These are phyloP conservation scores for Fusarium torulosum DNA, from an alignment of 2,329 filamentous ascomycete genomes.

Conservation along the genomic window DNA sequence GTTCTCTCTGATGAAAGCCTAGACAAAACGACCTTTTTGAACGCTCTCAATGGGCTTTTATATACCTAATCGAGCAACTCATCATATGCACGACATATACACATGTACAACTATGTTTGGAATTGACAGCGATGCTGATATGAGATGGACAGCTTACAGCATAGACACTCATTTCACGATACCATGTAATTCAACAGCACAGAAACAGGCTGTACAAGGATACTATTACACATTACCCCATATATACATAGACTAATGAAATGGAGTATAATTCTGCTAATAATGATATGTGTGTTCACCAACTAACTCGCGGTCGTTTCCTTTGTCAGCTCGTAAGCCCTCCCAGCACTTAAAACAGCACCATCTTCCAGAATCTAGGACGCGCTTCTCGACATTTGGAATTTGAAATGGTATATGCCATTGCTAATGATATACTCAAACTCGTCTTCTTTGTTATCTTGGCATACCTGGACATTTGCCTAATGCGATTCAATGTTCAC, in stretches of 20 bases:
- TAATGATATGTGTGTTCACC: not conserved
- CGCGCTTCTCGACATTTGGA: not conserved
- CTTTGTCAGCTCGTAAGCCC: not conserved
- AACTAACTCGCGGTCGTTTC: not conserved
- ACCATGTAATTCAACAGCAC: conserved; percentile 42
- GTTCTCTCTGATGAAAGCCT: conserved; percentile 12
- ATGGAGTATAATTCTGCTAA: conserved; percentile 31
- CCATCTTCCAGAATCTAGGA: conserved; percentile 3
- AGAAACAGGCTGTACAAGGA: conserved; percentile 25
- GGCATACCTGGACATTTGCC: conserved; percentile 44
- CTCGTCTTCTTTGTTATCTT: conserved; percentile 1
- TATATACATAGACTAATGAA: conserved; percentile 46
- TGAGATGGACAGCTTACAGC: conserved; percentile 31
- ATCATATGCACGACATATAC: conserved; percentile 25
- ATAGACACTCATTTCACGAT: conserved; percentile 46
- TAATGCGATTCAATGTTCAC: conserved; percentile 73
- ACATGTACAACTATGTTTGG: conserved; percentile 46
- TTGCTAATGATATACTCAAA: conserved; percentile 2
- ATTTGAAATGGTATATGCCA: not conserved
- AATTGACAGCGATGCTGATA: conserved; percentile 34
- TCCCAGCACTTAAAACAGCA: conserved; percentile 13
- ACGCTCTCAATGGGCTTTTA: conserved; percentile 21
- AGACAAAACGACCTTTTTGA: conserved; percentile 8
- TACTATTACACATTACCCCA: conserved; percentile 16
- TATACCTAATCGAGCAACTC: conserved; percentile 26